Evolutionary conservation across 345 rosid genomes (phyloP).

Genomic region (Pugionium cornutum): DNA sequence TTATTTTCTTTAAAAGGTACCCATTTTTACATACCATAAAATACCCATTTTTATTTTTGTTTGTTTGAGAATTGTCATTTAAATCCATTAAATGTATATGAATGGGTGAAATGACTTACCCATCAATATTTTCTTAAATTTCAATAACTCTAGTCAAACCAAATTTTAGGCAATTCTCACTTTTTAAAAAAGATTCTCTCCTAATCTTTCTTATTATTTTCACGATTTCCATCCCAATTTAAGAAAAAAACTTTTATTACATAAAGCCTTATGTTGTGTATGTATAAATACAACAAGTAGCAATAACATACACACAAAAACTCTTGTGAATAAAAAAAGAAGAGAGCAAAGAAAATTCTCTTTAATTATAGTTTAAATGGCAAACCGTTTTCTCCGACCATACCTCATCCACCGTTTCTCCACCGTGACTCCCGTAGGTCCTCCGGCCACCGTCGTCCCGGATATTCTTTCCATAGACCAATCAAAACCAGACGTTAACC

Average conservation of each 20-base stretch:
- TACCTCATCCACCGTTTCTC: conserved; percentile 44
- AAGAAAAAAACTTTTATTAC: background rate
- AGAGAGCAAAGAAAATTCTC: background rate
- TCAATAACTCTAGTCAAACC: conserved; percentile 15
- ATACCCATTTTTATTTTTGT: background rate
- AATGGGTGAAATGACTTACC: conserved; percentile 5
- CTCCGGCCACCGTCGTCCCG: conserved; percentile 42
- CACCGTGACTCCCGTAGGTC: conserved; percentile 43
- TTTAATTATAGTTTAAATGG: conserved; percentile 39
- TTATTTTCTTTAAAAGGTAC: background rate
- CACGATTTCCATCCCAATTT: conserved; percentile 4
- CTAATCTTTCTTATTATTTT: background rate
- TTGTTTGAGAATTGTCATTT: background rate
- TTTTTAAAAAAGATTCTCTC: conserved; percentile 15
- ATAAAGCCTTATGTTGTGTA: background rate
- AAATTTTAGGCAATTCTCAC: conserved; percentile 25
- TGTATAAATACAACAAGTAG: conserved; percentile 20
- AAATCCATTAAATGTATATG: background rate
- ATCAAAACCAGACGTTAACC: conserved; percentile 40
- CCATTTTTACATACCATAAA: too few species aligned
- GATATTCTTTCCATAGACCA: conserved; percentile 32
- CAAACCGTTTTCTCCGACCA: conserved; percentile 46
- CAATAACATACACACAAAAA: conserved; percentile 28
- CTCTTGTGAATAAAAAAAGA: conserved; percentile 17
- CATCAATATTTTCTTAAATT: background rate